Conservation (phyloP, 768 basidiomycete genomes). For the Kwoniella newhampshirensis region DNA sequence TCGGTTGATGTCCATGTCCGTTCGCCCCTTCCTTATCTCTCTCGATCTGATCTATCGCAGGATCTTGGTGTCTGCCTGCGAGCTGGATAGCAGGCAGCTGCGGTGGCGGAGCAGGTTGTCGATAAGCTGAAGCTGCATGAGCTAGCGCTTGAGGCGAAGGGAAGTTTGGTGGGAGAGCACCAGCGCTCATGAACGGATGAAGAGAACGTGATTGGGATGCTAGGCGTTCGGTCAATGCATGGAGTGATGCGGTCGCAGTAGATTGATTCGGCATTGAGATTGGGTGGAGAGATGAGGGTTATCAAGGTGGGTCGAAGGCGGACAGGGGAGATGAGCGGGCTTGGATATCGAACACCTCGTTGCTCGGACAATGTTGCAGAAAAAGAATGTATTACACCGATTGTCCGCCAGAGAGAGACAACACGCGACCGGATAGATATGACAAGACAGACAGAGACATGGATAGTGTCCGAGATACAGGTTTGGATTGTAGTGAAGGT, state of each 20-base stretch:
- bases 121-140: slow-evolving; percentile 36
- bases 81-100: slow-evolving; percentile 41
- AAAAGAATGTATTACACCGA: no score
- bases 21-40: neutral
- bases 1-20: slow-evolving; percentile 4
- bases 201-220: slow-evolving; percentile 39
- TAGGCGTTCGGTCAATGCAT: slow-evolving; percentile 45
- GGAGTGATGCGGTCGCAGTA: slow-evolving; percentile 37
- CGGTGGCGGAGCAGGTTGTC: slow-evolving; percentile 48
- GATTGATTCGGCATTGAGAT: slow-evolving; percentile 24
- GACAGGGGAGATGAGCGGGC: no score
- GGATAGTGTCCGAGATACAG: no score
- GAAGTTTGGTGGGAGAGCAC: slow-evolving; percentile 21
- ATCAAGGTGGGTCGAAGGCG: no score
- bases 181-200: slow-evolving; percentile 23
- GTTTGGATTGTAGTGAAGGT: no score
- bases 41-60: slow-evolving; percentile 12
- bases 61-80: slow-evolving; percentile 41
- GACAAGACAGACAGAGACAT: no score
- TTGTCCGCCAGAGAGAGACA: no score
- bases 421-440: no score
- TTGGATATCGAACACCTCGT: no score
- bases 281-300: no score
- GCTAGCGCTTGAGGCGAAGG: slow-evolving; percentile 33
- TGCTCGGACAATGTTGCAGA: no score